A percentile compares a stretch with the other conserved stretches of the same genome.
Conservation (phyloP, 2,329 filamentous ascomycete species). For the Xylariaceae sp. region DNA sequence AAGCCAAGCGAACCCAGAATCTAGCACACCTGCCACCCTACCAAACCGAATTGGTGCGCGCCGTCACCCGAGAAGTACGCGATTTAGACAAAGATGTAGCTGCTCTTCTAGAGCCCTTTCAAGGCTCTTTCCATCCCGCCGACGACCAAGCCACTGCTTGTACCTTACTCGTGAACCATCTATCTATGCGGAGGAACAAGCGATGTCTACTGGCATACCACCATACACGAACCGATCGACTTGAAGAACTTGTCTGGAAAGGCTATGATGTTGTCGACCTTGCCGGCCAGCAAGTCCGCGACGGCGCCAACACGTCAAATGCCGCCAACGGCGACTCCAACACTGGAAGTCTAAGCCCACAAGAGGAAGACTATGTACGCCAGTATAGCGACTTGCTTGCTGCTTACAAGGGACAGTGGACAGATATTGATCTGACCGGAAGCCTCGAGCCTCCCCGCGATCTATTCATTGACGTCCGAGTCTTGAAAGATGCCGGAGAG, state of each 20-base stretch:
- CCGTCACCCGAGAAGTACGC: slow-evolving; percentile 84
- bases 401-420: slow-evolving; percentile 98
- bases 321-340: slow-evolving; percentile 44
- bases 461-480: slow-evolving; percentile 93
- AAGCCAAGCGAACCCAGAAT: slow-evolving; percentile 91
- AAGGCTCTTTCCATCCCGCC: slow-evolving; percentile 79
- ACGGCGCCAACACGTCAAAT: slow-evolving; percentile 33
- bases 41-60: slow-evolving; percentile 84
- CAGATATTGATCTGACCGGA: slow-evolving; percentile 91
- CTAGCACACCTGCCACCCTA: slow-evolving; percentile 85
- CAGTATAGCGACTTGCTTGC: slow-evolving; percentile 88
- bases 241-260: slow-evolving; percentile 91
- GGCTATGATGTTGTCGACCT: slow-evolving; percentile 79
- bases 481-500: slow-evolving; percentile 94
- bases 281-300: slow-evolving; percentile 51
- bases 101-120: slow-evolving; percentile 75
- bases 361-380: slow-evolving; percentile 94
- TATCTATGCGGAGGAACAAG: slow-evolving; percentile 95
- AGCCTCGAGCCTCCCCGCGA: slow-evolving; percentile 91
- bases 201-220: slow-evolving; percentile 94
- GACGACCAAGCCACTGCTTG: slow-evolving; percentile 81
- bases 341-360: slow-evolving; percentile 80
- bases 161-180: slow-evolving; percentile 84
- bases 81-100: slow-evolving; percentile 85
- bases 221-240: slow-evolving; percentile 79